Base-by-base conservation (phyloP, 2,329 filamentous ascomycete species). In the Sarocladium brachiariae region DNA sequence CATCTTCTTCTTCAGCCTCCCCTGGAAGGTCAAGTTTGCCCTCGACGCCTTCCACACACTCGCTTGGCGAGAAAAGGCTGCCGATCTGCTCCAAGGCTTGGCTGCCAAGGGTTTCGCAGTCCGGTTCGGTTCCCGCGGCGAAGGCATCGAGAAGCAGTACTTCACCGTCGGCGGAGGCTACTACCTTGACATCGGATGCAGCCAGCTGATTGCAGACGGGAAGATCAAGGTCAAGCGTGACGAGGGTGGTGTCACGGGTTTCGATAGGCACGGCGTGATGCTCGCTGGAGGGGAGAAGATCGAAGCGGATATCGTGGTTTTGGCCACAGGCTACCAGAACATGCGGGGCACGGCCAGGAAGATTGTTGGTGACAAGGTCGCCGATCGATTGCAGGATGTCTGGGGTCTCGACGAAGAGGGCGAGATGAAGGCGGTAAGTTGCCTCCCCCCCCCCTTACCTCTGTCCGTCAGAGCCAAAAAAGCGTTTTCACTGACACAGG, bases 161-260 rank as follows among this genome's bases (percentile, higher is more conserved):
- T 72, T 83, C 54, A 78, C 82, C 55, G 74, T 78, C 2, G 82
- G 82, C 1, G 84, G 84, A 0, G 83, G 84, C 0, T 87, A 86
- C 59, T 87, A 87, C 63, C 83, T 87, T 54, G 81, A 87, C 53
- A 81, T 86, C 1, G 84, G 84, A 0, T 78, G 75, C 0, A 79
- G 77, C 0, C 65, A 78, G 58, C 70, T 86, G 18, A 84, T 87
- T 52, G 70, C 71, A 2, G 77, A 84, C 10, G 81, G 83, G 0
- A 51, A 54, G 51, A 66, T 73, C 52, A 69, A 68, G 51, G 58
- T 72, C 10, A 60, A 61, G 11, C 41, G 54, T 4, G 57, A 57
- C 34, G 52, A 57, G 13, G 63, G 59, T 2, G 66, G 65, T 1
- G 64, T 71, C 41, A 54, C 57, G 31, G 55, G 58, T 1, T 65